Percentiles rank a stretch among this genome's conserved stretches.
Conservation (phyloP, 495 filamentous ascomycete species). For the Neurospora pannonica region DNA sequence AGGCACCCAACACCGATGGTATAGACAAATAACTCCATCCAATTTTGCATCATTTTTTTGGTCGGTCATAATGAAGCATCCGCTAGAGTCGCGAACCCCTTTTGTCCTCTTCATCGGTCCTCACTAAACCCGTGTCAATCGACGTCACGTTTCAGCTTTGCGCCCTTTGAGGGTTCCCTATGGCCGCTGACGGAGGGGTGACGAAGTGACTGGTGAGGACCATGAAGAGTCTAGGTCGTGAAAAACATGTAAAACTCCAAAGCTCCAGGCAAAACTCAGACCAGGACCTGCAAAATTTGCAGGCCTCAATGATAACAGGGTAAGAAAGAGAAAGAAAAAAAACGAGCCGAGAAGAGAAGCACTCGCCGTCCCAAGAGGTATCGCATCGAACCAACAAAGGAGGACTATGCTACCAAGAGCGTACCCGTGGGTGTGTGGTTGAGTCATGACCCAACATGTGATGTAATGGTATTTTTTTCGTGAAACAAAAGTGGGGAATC, state of each 20-base stretch:
- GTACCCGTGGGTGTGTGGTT: too few relatives aligned
- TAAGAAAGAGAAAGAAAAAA: neutral
- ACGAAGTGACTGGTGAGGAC: neutral
- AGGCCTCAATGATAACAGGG: neutral
- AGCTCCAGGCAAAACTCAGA: neutral
- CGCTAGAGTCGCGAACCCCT: neutral
- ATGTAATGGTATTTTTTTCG: constrained; percentile 2
- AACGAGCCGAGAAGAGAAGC: neutral
- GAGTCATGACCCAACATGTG: neutral
- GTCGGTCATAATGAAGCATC: neutral
- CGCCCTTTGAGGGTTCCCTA: neutral
- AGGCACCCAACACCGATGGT: neutral
- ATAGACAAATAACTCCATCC: neutral
- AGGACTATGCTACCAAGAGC: neutral
- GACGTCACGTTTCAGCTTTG: neutral
- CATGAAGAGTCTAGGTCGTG: neutral
- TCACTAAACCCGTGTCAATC: neutral
- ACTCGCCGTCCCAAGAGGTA: neutral
- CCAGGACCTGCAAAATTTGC: neutral
- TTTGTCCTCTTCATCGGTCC: neutral
- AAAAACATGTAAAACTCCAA: neutral
- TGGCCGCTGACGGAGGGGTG: neutral
- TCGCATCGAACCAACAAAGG: neutral
- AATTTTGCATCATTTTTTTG: neutral
- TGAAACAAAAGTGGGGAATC: neutral